Base-by-base conservation (phyloP, 2,329 filamentous ascomycete species). In the Beauveria bassiana region DNA sequence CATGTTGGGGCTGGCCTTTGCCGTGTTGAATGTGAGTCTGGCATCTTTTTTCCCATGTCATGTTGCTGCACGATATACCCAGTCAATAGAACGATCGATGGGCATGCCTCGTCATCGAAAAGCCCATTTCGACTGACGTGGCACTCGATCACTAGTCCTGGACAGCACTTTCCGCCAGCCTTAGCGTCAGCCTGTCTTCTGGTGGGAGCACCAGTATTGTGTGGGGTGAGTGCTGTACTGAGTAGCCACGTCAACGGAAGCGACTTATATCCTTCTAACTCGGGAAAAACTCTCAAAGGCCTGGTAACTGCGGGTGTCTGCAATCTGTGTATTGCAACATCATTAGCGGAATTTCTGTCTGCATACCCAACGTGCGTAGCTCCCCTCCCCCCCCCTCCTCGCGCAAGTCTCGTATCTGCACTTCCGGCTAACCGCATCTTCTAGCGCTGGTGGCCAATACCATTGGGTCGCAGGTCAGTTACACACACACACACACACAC, bases 201-300 rank as follows among this genome's bases (percentile, higher is more conserved):
- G 89, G 89, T 60, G 86, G 88, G 1, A 81, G 85, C 45, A 84
- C 81, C 2, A 82, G 85, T 58, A 86, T 91, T 16, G 81, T 92
- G 42, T 92, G 88, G 88, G 89, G 88, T 69, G 20, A 40, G 49
- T 53, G 28, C 38, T 24, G 18, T n/a, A 24, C 24, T 5, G 2
- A 28, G 7, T 28, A 12, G 10, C n/a, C 10, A 38, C 34, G 3
- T 38, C 26, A 22, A n/a, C 22, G 20, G 3, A 42, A 43, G 42
- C 6, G 16, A 6, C 14, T 8, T 8, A 1, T 14, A 14, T 16
- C 47, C 45, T 51, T 45, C 26, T 45, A 47, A 43, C 46, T 28
- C 52, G 28, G 2, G 5, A 22, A 22, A 12, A 31, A 26, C 22
- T 12, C 34, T 3, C 18, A 16, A 24, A 69, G 66, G 71, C 8